phyloP scores from a whole-genome alignment of 805 yeast genomes.

The Pichia phayaonensis region DNA sequence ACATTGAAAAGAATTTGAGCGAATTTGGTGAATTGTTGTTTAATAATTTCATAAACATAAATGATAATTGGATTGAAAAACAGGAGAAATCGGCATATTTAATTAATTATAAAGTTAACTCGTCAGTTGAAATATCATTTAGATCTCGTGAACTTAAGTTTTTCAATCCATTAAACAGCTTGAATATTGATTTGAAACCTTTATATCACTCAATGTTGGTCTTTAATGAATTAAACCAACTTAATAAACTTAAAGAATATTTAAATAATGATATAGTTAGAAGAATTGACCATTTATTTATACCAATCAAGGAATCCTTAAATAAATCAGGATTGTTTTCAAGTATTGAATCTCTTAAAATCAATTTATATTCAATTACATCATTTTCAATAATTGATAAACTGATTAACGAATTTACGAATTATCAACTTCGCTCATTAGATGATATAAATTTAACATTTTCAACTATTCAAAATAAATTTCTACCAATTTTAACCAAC shows the following conservation, averaged over 20 bases:
- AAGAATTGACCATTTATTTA: constrained; percentile 62
- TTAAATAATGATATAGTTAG: constrained; percentile 65
- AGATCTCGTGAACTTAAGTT: constrained; percentile 39
- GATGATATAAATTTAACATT: constrained; percentile 65
- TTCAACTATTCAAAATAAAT: constrained; percentile 56
- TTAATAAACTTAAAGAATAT: constrained; percentile 50
- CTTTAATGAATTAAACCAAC: constrained; percentile 63
- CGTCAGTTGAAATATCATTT: constrained; percentile 76
- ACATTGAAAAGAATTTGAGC: constrained; percentile 53
- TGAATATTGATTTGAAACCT: constrained; percentile 57
- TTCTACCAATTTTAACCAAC: constrained; percentile 49
- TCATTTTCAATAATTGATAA: constrained; percentile 79
- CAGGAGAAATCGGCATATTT: constrained; percentile 39
- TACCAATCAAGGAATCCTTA: constrained; percentile 44
- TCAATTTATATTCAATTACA: constrained; percentile 51
- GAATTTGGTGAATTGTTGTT: constrained; percentile 51
- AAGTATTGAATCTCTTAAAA: constrained; percentile 40
- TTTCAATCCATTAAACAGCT: constrained; percentile 43
- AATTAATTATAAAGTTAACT: constrained; percentile 61
- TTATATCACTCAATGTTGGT: constrained; percentile 79
- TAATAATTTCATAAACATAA: constrained; percentile 47
- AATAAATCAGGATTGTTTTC: constrained; percentile 25
- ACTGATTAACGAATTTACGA: constrained; percentile 54
- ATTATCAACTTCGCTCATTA: constrained; percentile 53
- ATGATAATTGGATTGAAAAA: constrained; percentile 49